phyloP scores from a whole-genome alignment of 1,284 basidiomycete genomes.

The Somion occarium region DNA sequence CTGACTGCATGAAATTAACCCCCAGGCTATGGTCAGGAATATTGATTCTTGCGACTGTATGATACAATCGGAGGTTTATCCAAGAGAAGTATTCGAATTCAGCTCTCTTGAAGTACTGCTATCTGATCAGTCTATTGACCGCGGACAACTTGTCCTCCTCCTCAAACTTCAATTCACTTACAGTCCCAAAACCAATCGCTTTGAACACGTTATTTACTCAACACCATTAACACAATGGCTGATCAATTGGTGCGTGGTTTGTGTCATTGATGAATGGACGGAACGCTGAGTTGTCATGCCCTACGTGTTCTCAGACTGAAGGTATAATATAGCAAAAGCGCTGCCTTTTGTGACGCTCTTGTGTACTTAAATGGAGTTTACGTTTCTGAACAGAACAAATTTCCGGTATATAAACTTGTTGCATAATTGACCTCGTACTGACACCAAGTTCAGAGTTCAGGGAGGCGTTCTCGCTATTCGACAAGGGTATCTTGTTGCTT shows the following conservation, averaged over 20 bases:
- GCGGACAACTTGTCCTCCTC: too few relatives aligned
- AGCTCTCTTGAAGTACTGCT: too few relatives aligned
- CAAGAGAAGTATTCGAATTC: too few relatives aligned
- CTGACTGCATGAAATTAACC: too few relatives aligned
- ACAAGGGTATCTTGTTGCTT: conserved; percentile 63
- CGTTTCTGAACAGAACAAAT: conserved; percentile 48
- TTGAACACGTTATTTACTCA: too few relatives aligned
- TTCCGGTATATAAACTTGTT: conserved; percentile 65
- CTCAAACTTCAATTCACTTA: too few relatives aligned
- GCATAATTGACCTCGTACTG: conserved; percentile 14
- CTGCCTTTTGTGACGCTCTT: conserved; percentile 8
- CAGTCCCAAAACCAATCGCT: too few relatives aligned
- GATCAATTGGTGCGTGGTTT: conserved; percentile 57
- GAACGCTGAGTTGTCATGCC: not conserved
- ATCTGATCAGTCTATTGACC: too few relatives aligned
- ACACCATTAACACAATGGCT: conserved; percentile 50
- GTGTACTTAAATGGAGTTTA: conserved; percentile 16
- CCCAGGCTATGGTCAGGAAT: too few relatives aligned
- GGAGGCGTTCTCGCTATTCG: conserved; percentile 93
- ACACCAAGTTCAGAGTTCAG: conserved; percentile 55
- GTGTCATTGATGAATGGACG: conserved; percentile 3
- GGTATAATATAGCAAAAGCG: conserved; percentile 38
- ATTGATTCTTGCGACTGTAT: too few relatives aligned
- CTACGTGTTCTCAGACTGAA: conserved; percentile 46
- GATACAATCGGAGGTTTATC: too few relatives aligned